These are phyloP conservation scores for Pisolithus tinctorius DNA, from an alignment of 768 basidiomycete genomes.

Conservation along the genomic window DNA sequence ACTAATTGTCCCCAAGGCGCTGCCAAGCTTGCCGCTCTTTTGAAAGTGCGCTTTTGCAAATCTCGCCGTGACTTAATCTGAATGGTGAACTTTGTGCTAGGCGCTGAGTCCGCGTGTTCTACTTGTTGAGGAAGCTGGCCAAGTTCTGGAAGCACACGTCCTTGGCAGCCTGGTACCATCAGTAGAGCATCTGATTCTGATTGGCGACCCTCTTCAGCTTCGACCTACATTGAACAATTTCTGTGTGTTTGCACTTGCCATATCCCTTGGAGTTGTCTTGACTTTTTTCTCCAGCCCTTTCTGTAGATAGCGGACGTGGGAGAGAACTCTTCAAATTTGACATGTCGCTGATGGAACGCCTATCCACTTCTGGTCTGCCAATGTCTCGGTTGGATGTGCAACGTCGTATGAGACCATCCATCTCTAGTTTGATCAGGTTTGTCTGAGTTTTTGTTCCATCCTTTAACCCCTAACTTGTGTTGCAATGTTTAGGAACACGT, in stretches of 20 bases:
- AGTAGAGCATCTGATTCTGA: slow-evolving; percentile 68
- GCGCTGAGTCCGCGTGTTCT: slow-evolving; percentile 53
- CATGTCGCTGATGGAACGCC: slow-evolving; percentile 70
- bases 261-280: not conserved
- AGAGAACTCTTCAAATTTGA: slow-evolving; percentile 56
- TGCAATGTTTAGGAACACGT: slow-evolving; percentile 35
- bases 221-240: slow-evolving; percentile 62
- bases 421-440: slow-evolving; percentile 43
- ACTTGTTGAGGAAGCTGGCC: slow-evolving; percentile 77
- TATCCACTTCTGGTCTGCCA: slow-evolving; percentile 45
- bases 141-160: slow-evolving; percentile 75
- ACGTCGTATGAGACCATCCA: slow-evolving; percentile 66
- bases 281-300: slow-evolving; percentile 41
- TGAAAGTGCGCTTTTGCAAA: slow-evolving; percentile 37
- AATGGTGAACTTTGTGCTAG: slow-evolving; percentile 23
- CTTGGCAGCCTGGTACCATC: slow-evolving; percentile 56
- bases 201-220: slow-evolving; percentile 76
- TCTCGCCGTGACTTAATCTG: not conserved
- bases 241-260: slow-evolving; percentile 30
- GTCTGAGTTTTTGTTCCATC: not conserved
- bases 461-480: not conserved
- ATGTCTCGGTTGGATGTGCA: slow-evolving; percentile 73
- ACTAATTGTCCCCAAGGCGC: slow-evolving; percentile 44
- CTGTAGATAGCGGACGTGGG: slow-evolving; percentile 60
- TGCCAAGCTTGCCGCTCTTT: slow-evolving; percentile 53